These are phyloP conservation scores for Phylloporus arenicola DNA, from an alignment of 768 basidiomycete species.

Conservation along the genomic window DNA sequence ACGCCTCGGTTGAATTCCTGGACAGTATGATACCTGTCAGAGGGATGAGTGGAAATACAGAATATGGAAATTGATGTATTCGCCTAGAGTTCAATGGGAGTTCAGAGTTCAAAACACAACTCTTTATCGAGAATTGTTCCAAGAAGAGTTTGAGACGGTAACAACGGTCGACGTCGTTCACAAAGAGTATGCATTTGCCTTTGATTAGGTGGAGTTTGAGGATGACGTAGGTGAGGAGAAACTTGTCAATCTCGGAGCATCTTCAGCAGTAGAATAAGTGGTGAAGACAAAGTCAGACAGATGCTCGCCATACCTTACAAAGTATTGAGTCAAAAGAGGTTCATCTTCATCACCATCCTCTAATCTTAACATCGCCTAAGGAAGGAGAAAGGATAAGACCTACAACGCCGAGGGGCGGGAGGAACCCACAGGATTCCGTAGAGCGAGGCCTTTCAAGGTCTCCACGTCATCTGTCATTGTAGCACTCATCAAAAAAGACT, in stretches of 20 bases:
- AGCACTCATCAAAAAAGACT: conserved; percentile 94
- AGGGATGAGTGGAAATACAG: conserved; percentile 1
- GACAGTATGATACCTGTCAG: conserved; percentile 81
- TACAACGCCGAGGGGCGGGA: not conserved
- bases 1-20: conserved; percentile 99
- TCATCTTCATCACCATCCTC: conserved; percentile 86
- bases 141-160: conserved; percentile 97
- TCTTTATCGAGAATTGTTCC: conserved; percentile 95
- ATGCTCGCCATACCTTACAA: conserved; percentile 52
- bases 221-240: conserved; percentile 91
- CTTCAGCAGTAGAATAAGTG: conserved; percentile 31
- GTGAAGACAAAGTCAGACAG: not conserved
- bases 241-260: conserved; percentile 94
- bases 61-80: not conserved
- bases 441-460: conserved; percentile 76
- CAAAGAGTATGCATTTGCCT: conserved; percentile 95
- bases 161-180: conserved; percentile 90
- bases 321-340: conserved; percentile 79
- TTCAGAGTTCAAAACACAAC: conserved; percentile 94
- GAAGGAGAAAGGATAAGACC: not conserved
- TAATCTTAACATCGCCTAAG: conserved; percentile 75
- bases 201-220: conserved; percentile 93
- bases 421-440: conserved; percentile 76
- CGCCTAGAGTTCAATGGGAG: conserved; percentile 90
- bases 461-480: conserved; percentile 97